Evolutionary conservation across 1,139 yeast species (phyloP), one percentile per base, ranked within the genome.

Genomic region (Protomyces inouyei): DNA sequence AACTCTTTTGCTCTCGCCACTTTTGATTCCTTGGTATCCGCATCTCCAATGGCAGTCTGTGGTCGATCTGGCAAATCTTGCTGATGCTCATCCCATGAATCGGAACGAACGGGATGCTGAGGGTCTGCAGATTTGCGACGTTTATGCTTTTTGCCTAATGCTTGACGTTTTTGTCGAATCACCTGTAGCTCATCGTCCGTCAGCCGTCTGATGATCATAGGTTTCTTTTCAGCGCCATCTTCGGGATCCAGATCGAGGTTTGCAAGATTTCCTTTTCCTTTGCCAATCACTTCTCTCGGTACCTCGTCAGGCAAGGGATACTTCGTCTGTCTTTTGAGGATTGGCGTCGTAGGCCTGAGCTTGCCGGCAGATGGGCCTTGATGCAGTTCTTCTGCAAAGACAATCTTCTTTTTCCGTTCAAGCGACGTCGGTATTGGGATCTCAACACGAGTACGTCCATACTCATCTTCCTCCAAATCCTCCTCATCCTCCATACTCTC

Each of bases 91-190:
- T 59, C 63, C 63, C 63, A 59, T 37, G 63, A 52, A 4, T 37
- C 45, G 16, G 63, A 59, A 28, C 63, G 56, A 9, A 43, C 57
- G 5, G 63, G 63, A 40, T 52, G 54, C 21, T 21, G 8, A 10
- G 63, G 63, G n/a, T 59, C 63, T 3, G 52, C 63, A 14, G 57
- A 52, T 18, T 59, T 59, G 23, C 63, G 56, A 14, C 63, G 55
- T 32, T 48, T 59, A 45, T 59, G 63, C 36, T 59, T 59, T 43
- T 59, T 59, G 14, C 63, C 63, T 35, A 59, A 10, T 12, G 46
- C 43, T 40, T 59, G 57, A 5, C 63, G 63, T 40, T 59, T 59
- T 36, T 43, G 53, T 16, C 63, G 56, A 43, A 59, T 59, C 14
- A 48, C 63, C 23, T 48, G 57, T 5, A 59, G 52, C 45, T 38